Percentiles rank a stretch among this genome's conserved stretches.
These are phyloP conservation scores for Phyllostachys edulis DNA, from an alignment of 176 grass and related monocot genomes.

Conservation along the genomic window DNA sequence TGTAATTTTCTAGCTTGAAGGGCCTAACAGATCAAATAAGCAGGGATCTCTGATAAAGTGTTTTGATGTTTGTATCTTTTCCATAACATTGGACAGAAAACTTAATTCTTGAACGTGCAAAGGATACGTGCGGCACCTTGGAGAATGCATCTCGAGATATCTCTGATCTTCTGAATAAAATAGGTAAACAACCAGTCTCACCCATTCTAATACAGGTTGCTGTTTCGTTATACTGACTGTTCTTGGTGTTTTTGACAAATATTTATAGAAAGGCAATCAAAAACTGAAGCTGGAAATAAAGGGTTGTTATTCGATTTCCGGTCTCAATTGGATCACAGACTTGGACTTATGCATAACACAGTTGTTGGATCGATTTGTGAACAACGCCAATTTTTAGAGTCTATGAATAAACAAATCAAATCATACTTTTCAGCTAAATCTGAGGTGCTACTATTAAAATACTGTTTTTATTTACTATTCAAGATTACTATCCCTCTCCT, in stretches of 20 bases:
- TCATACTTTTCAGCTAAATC: slow-evolving; percentile 63
- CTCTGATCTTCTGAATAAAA: slow-evolving; percentile 50
- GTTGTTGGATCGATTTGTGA: slow-evolving; percentile 60
- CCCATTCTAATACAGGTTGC: slow-evolving; percentile 3
- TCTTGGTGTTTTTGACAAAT: slow-evolving; percentile 15
- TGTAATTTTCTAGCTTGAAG: slow-evolving; percentile 19
- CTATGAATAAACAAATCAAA: slow-evolving; percentile 56
- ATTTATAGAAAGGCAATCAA: slow-evolving; percentile 58
- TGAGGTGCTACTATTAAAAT: slow-evolving; percentile 47
- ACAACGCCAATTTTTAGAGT: slow-evolving; percentile 56
- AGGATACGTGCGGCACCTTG: slow-evolving; percentile 44
- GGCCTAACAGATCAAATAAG: background rate
- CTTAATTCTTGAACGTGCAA: slow-evolving; percentile 59
- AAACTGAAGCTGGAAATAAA: slow-evolving; percentile 64
- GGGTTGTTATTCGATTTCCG: slow-evolving; percentile 54
- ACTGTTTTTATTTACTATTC: background rate
- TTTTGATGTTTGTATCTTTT: slow-evolving; percentile 20
- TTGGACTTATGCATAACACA: slow-evolving; percentile 53
- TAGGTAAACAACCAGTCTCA: slow-evolving; percentile 41
- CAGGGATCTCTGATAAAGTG: background rate
- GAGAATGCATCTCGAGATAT: slow-evolving; percentile 68
- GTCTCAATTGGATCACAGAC: slow-evolving; percentile 55
- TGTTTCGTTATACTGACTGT: slow-evolving; percentile 33
- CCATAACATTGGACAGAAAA: slow-evolving; percentile 44
- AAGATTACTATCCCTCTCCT: slow-evolving; percentile 10